phyloP scores from a whole-genome alignment of 345 rosid genomes.

The Euphorbia lathyris region DNA sequence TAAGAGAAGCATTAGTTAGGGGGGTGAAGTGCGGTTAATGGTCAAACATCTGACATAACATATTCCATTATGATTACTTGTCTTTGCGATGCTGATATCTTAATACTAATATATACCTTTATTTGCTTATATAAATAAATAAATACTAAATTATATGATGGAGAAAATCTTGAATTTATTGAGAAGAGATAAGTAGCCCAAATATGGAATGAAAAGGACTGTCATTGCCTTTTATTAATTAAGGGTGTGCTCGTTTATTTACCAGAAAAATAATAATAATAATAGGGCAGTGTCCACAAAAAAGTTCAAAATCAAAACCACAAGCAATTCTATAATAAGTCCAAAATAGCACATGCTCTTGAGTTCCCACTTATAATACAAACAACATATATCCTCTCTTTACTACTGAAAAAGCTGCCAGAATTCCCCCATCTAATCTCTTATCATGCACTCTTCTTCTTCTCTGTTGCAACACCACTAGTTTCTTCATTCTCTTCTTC shows the following conservation, averaged over 20 bases:
- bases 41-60: too few relatives aligned
- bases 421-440: neutral
- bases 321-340: neutral
- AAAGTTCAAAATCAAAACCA: neutral
- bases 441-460: neutral
- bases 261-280: too few relatives aligned
- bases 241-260: too few relatives aligned
- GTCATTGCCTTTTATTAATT: neutral
- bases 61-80: too few relatives aligned
- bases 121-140: too few relatives aligned
- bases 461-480: neutral
- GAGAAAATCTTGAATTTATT: too few relatives aligned
- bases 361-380: neutral
- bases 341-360: neutral
- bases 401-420: neutral
- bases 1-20: too few relatives aligned
- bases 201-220: neutral
- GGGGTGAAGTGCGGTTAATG: too few relatives aligned
- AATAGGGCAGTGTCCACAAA: neutral
- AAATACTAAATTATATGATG: too few relatives aligned
- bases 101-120: too few relatives aligned
- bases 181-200: too few relatives aligned
- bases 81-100: too few relatives aligned
- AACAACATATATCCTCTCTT: constrained; percentile 3
- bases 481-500: neutral